phyloP scores from a whole-genome alignment of 768 basidiomycete species.

The Pholiota microspora region DNA sequence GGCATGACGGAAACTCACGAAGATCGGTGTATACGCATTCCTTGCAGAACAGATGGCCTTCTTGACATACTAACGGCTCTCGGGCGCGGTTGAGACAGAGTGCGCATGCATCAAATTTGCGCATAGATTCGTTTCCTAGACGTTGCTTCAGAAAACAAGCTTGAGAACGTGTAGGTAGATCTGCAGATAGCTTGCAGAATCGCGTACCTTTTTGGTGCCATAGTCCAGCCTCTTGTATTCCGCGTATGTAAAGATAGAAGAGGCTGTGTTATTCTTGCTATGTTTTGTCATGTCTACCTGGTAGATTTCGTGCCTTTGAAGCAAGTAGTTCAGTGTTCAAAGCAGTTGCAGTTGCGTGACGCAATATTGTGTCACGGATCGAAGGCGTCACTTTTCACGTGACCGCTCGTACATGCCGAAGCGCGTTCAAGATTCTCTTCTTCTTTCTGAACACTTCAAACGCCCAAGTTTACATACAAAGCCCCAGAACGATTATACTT shows the following conservation, averaged over 20 bases:
- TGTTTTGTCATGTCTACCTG: slow-evolving; percentile 70
- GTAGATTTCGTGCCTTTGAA: not conserved
- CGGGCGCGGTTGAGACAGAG: slow-evolving; percentile 83
- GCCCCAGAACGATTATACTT: no score
- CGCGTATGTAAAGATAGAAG: slow-evolving; percentile 86
- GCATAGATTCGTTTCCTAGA: slow-evolving; percentile 90
- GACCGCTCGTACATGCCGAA: no score
- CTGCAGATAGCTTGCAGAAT: not conserved
- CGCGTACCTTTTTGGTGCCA: slow-evolving; percentile 70
- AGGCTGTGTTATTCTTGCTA: slow-evolving; percentile 88
- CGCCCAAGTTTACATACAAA: no score
- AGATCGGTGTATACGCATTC: slow-evolving; percentile 91
- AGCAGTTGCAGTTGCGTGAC: no score
- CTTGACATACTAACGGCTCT: slow-evolving; percentile 78
- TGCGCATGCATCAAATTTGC: slow-evolving; percentile 87
- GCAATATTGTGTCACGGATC: no score
- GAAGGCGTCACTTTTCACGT: no score
- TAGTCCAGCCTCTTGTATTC: slow-evolving; percentile 86
- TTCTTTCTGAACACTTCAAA: no score
- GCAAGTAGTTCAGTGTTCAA: no score
- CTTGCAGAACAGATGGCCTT: slow-evolving; percentile 94
- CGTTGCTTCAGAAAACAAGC: slow-evolving; percentile 47
- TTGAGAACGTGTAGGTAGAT: not conserved
- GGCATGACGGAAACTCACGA: slow-evolving; percentile 40
- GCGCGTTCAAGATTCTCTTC: no score